These are phyloP conservation scores for Aspergillus ochraceus DNA, from an alignment of 2,329 filamentous ascomycete species.

Conservation along the genomic window DNA sequence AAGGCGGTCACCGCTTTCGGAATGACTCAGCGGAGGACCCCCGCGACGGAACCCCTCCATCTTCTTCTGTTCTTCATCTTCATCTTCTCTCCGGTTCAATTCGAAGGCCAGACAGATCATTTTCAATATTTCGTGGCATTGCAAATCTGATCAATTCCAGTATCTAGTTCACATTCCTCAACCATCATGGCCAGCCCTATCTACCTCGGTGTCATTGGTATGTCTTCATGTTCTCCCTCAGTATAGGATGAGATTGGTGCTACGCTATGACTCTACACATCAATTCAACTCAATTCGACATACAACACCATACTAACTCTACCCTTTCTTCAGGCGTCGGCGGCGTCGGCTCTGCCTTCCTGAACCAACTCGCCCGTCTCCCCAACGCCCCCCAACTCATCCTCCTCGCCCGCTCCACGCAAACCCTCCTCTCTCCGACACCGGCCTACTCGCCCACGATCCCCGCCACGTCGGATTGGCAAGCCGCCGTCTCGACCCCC, in stretches of 20 bases:
- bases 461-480: constrained; percentile 54
- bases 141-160: neutral
- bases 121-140: neutral
- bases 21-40: neutral
- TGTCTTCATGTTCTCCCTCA: constrained; percentile 7
- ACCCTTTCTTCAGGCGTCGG: constrained; percentile 68
- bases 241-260: neutral
- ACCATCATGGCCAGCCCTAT: constrained; percentile 37
- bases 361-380: constrained; percentile 73
- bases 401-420: constrained; percentile 83
- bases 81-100: neutral
- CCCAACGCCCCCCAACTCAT: constrained; percentile 72
- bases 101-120: neutral
- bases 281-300: neutral
- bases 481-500: constrained; percentile 60
- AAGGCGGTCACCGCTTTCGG: neutral
- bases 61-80: neutral
- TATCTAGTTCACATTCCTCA: neutral
- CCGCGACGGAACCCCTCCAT: neutral
- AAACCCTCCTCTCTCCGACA: constrained; percentile 72
- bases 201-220: constrained; percentile 46
- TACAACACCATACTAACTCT: neutral
- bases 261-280: neutral
- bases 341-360: constrained; percentile 89
- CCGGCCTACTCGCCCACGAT: constrained; percentile 66